Base-by-base conservation (phyloP, 2,329 filamentous ascomycete genomes). In the Westerdykella aurantiaca region DNA sequence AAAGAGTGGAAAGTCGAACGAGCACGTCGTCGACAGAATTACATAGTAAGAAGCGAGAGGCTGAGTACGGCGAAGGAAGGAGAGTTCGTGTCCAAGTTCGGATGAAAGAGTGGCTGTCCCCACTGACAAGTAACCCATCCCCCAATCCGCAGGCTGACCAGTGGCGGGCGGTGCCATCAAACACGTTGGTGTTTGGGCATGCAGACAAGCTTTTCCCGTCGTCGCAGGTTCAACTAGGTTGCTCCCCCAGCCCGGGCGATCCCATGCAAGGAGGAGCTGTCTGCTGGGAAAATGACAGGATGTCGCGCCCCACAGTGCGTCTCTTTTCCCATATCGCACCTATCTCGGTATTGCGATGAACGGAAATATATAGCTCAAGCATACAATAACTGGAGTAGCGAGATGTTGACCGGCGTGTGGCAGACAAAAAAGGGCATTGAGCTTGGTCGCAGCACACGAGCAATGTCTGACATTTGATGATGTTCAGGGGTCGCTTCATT, bases 131-230 rank as follows among this genome's bases (percentile, higher is more conserved):
- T 56, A 52, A 50, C 56, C 40, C 23, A 45, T 35, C 44, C 41
- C 53, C 57, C 58, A 54, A 61, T 58, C 50, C 58, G 47, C 56
- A 45, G 50, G 58, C 56, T 58, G 59, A 55, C 50, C 46, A 50
- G 38, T 47, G 48, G 43, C 48, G 46, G 43, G 42, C 48, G 48
- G 52, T 50, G 49, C 53, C 53, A 61, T 63, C 58, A 63, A 66
- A 66, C 63, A 54, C 57, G 54, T 60, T 47, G 54, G 56, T 56
- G 64, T 67, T 67, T 68, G 58, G 51, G 53, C 33, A 49, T 53
- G 44, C 49, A 38, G 48, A 49, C 55, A 54, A 50, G 55, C 52
- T 43, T 44, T 38, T 44, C 52, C 49, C 50, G 43, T 52, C 52
- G 59, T 57, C 55, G 57, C 56, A 57, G 53, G 35, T 51, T 29